These are phyloP conservation scores for Murraya koenigii DNA, from an alignment of 345 rosid genomes.

Conservation along the genomic window DNA sequence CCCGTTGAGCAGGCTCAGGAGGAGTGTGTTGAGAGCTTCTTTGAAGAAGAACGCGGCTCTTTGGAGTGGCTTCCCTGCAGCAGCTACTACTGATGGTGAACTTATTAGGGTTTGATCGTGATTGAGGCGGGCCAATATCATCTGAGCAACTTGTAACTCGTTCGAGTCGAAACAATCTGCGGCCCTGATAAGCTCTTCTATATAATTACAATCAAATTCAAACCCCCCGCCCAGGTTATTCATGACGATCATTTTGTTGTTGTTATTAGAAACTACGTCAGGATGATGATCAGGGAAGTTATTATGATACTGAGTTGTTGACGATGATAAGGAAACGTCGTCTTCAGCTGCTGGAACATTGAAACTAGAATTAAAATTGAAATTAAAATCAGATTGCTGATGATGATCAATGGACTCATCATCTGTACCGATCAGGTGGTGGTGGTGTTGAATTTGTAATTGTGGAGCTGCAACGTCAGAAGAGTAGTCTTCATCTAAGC, in stretches of 20 bases:
- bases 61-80: slow-evolving; percentile 65
- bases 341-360: too few relatives aligned
- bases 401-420: slow-evolving; percentile 17
- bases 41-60: slow-evolving; percentile 88
- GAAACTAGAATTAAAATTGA: slow-evolving; percentile 25
- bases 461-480: slow-evolving; percentile 19
- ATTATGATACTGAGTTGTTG: slow-evolving; percentile 21
- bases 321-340: slow-evolving; percentile 29
- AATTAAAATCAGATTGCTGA: slow-evolving; percentile 43
- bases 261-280: slow-evolving; percentile 18
- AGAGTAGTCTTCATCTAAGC: slow-evolving; percentile 50
- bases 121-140: slow-evolving; percentile 74
- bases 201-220: slow-evolving; percentile 46
- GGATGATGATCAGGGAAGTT: slow-evolving; percentile 19
- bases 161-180: slow-evolving; percentile 84
- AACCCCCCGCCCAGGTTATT: slow-evolving; percentile 30
- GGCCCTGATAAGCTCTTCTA: slow-evolving; percentile 78
- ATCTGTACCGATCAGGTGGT: background rate
- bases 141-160: slow-evolving; percentile 71
- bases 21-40: slow-evolving; percentile 67
- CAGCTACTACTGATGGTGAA: slow-evolving; percentile 25
- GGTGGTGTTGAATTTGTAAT: slow-evolving; percentile 18
- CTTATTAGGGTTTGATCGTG: slow-evolving; percentile 34
- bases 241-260: background rate
- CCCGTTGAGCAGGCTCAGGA: slow-evolving; percentile 30